Evolutionary conservation across 139 green algal species (phyloP), one percentile per base, ranked within the genome.

Genomic region (Pleodorina starrii): DNA sequence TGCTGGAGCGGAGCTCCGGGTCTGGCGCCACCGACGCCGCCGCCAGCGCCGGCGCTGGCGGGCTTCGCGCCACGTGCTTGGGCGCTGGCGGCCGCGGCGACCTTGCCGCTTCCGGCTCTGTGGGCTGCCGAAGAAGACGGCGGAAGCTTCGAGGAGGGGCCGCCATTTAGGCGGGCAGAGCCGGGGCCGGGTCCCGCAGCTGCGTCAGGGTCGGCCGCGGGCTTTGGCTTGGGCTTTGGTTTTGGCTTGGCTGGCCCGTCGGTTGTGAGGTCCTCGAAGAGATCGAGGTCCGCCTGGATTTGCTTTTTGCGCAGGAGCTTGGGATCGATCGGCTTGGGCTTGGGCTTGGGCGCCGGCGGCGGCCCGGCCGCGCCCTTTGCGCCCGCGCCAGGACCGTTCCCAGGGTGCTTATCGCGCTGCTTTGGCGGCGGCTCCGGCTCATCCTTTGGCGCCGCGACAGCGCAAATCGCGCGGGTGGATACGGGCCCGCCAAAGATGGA

Each of bases 401-500:
- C 43, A 9, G 72, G 57, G 40, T 42, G 19, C 72, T 36, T 80
- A 42, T 80, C 72, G 1, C 72, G 72, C 14, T 69, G 48, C 76
- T 48, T 69, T 19, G 4, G 23, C 19, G 19, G 40, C 0, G 66
- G 82, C 63, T 79, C 82, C 21, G 82, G 82, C 81, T 87, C 81
- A 10, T 75, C 59, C 32, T 38, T 25, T 11, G 42, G 42, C 21
- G 14, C 43, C 2, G 35, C 81, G 19, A 77, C 60, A 1, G 81
- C 82, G 66, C 82, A 88, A 1, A 71, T 19, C 2, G 44, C 44
- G 32, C 82, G 66, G 0, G 82, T 88, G 10, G 82, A 88, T 11
- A 88, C 82, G 4, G 82, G 82, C 7, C 82, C 82, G 1, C 82
- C 82, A 46, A 88, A 88, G 35, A 88, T 69, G 23, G 82, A 88